Evolutionary conservation across 768 basidiomycete species (phyloP).

Genomic region (Boletellus ananas): DNA sequence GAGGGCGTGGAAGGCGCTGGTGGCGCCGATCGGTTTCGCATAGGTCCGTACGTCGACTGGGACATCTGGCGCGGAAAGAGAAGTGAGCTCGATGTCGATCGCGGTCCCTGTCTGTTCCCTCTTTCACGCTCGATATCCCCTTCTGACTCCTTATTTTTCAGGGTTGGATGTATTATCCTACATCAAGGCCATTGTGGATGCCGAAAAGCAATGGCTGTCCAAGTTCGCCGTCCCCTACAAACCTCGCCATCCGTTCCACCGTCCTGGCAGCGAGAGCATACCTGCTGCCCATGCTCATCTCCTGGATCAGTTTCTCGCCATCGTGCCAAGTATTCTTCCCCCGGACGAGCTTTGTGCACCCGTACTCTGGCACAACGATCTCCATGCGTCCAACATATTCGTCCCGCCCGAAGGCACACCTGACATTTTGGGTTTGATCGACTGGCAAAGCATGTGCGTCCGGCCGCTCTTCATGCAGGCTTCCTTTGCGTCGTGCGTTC

Average conservation of each 20-base stretch:
- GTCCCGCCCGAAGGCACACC: slow-evolving; percentile 3
- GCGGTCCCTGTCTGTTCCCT: slow-evolving; percentile 33
- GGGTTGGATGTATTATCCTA: background rate
- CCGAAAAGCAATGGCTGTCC: background rate
- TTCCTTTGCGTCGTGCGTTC: slow-evolving; percentile 1
- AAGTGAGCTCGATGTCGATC: slow-evolving; percentile 20
- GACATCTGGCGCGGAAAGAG: slow-evolving; percentile 31
- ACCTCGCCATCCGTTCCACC: background rate
- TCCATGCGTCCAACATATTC: slow-evolving; percentile 14
- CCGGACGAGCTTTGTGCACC: slow-evolving; percentile 6
- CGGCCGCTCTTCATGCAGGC: slow-evolving; percentile 15
- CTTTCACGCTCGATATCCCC: background rate
- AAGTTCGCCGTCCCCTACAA: background rate
- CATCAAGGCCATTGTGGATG: background rate
- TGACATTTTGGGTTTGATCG: slow-evolving; percentile 10
- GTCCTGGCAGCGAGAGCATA: background rate
- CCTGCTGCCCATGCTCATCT: slow-evolving; percentile 5
- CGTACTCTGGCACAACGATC: slow-evolving; percentile 14
- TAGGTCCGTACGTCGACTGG: slow-evolving; percentile 5
- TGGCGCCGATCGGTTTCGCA: slow-evolving; percentile 17
- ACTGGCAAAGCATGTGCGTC: slow-evolving; percentile 14
- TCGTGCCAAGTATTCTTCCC: background rate
- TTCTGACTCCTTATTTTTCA: background rate
- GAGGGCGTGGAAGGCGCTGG: slow-evolving; percentile 30
- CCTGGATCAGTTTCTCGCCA: background rate